phyloP scores from a whole-genome alignment of 1,139 yeast genomes.

The Geotrichum aggregatum region DNA sequence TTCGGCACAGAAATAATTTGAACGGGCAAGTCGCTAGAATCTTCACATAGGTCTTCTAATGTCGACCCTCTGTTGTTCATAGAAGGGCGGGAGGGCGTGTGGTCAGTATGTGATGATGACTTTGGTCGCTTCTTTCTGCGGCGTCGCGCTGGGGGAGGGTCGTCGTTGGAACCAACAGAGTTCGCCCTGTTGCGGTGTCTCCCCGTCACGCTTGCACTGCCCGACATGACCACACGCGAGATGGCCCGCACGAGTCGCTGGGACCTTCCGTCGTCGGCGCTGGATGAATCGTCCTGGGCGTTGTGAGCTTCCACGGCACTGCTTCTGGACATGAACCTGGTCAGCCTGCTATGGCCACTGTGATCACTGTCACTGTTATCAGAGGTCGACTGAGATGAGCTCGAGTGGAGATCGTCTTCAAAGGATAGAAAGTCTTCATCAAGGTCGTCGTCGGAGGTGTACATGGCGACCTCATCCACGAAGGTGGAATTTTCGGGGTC shows the following conservation, averaged over 20 bases:
- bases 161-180: constrained; percentile 6
- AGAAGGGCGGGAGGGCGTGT: no score
- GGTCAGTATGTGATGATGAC: no score
- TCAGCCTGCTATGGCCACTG: constrained; percentile 5
- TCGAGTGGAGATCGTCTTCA: constrained; percentile 15
- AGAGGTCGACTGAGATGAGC: not conserved
- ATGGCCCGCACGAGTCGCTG: constrained; percentile 17
- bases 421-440: constrained; percentile 17
- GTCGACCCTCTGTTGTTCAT: not conserved
- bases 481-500: constrained; percentile 16
- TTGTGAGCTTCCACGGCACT: not conserved
- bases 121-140: no score
- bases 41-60: not conserved
- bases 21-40: not conserved
- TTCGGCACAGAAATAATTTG: not conserved
- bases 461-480: constrained; percentile 7
- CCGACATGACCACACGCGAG: constrained; percentile 15
- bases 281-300: not conserved
- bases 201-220: constrained; percentile 3
- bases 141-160: no score
- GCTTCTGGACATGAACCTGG: constrained; percentile 9
- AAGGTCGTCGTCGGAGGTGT: constrained; percentile 9
- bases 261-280: constrained; percentile 11
- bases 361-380: not conserved
- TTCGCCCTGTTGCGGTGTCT: not conserved